These are phyloP conservation scores for Santalum album DNA, from an alignment of 164 flowering plant genomes.

Conservation along the genomic window DNA sequence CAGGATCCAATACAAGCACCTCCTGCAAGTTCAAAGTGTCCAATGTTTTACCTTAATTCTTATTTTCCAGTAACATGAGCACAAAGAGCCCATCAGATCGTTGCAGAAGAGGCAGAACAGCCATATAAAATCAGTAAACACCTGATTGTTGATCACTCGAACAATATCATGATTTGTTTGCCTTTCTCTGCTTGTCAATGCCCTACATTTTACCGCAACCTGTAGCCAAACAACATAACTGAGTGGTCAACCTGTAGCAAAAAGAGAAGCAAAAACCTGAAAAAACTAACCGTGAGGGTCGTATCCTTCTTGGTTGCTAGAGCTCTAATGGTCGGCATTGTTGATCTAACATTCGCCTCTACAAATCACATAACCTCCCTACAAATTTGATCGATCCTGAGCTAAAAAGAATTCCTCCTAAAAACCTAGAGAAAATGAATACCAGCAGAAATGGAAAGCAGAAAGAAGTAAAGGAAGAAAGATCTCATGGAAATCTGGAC, in stretches of 20 bases:
- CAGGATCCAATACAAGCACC: constrained; percentile 77
- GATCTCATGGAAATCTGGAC: no score
- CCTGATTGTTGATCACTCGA: constrained; percentile 60
- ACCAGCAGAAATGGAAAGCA: no score
- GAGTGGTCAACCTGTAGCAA: not conserved
- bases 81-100: not conserved
- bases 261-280: not conserved
- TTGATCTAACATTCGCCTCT: constrained; percentile 9
- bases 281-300: constrained; percentile 52
- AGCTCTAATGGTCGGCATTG: constrained; percentile 73
- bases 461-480: no score
- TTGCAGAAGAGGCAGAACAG: not conserved
- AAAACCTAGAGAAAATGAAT: no score
- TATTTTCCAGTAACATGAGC: not conserved
- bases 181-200: constrained; percentile 39
- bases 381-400: no score
- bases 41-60: not conserved
- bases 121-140: constrained; percentile 7
- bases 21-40: constrained; percentile 30
- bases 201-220: constrained; percentile 91
- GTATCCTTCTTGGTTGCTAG: constrained; percentile 60
- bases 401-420: no score
- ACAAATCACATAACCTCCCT: not conserved
- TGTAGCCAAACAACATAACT: constrained; percentile 8
- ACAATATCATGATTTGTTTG: constrained; percentile 48